A percentile compares a stretch with the other conserved stretches of the same genome.
Evolutionary conservation across 2,329 filamentous ascomycete species (phyloP).

Genomic region (Colletotrichum siamense): DNA sequence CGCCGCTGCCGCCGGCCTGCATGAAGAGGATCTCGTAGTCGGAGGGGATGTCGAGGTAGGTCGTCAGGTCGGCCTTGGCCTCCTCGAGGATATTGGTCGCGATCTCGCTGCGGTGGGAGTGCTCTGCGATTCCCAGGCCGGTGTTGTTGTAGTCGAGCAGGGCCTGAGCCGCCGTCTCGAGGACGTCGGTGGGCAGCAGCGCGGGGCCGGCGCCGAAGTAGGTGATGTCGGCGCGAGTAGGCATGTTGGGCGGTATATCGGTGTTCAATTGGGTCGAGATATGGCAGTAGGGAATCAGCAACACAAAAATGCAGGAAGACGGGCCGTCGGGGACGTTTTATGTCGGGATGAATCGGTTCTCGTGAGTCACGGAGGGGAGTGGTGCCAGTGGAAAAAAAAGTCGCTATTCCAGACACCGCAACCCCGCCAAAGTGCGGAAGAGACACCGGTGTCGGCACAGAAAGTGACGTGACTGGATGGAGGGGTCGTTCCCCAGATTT

Average conservation of each 20-base stretch:
- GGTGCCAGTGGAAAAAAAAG: conserved; percentile 13
- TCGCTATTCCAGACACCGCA: conserved; percentile 16
- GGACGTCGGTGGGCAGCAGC: conserved; percentile 79
- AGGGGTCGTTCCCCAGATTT: conserved; percentile 18
- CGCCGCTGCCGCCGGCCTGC: conserved; percentile 83
- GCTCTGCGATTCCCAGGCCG: conserved; percentile 85
- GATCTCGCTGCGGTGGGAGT: conserved; percentile 83
- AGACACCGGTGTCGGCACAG: conserved; percentile 12
- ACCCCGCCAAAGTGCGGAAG: conserved; percentile 21
- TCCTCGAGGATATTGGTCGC: conserved; percentile 81
- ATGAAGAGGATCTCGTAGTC: conserved; percentile 90
- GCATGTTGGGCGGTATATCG: conserved; percentile 54
- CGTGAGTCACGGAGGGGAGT: conserved; percentile 15
- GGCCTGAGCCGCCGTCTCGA: conserved; percentile 77
- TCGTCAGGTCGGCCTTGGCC: conserved; percentile 75
- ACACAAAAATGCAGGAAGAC: background rate
- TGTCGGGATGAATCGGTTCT: background rate
- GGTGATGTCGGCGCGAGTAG: conserved; percentile 74
- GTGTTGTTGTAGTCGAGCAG: conserved; percentile 83
- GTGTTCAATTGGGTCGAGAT: background rate
- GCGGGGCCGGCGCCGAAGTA: conserved; percentile 94
- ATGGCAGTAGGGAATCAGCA: background rate
- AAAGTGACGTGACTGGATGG: conserved; percentile 21
- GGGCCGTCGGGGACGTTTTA: background rate
- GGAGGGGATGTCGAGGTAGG: conserved; percentile 80